These are phyloP conservation scores for Globisporangium apiculatum DNA, from an alignment of 352 stramenopile genomes.

Conservation along the genomic window DNA sequence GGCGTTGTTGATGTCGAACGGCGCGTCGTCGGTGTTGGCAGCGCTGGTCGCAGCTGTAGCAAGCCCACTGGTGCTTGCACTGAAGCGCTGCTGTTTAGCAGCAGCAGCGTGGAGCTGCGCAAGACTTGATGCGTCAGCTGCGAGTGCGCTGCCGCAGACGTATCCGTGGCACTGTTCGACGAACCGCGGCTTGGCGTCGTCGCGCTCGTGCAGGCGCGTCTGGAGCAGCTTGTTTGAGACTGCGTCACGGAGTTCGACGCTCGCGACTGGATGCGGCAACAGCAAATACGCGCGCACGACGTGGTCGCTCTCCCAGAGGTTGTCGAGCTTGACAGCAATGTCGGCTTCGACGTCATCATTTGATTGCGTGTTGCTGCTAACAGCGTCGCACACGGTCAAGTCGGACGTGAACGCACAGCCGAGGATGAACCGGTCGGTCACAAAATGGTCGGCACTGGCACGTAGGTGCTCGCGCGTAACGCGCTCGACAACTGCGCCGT, in stretches of 20 bases:
- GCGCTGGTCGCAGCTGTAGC: not conserved
- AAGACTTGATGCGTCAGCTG: slow-evolving; percentile 25
- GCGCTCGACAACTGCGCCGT: slow-evolving; percentile 25
- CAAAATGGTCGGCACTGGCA: slow-evolving; percentile 26
- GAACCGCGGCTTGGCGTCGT: slow-evolving; percentile 33
- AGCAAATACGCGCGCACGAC: slow-evolving; percentile 47
- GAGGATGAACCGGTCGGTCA: slow-evolving; percentile 32
- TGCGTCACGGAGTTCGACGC: slow-evolving; percentile 31
- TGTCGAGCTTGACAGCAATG: slow-evolving; percentile 17
- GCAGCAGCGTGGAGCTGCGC: slow-evolving; percentile 21
- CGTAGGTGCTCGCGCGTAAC: slow-evolving; percentile 31
- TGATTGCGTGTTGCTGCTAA: not conserved
- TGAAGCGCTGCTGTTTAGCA: slow-evolving; percentile 2
- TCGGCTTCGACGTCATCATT: not conserved
- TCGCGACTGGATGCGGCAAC: slow-evolving; percentile 19
- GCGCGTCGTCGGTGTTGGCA: not conserved
- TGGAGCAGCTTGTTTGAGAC: slow-evolving; percentile 34
- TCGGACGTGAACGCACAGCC: slow-evolving; percentile 25
- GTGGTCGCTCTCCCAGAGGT: slow-evolving; percentile 38
- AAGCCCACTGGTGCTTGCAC: not conserved
- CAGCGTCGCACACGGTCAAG: slow-evolving; percentile 17
- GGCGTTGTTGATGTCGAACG: slow-evolving; percentile 29
- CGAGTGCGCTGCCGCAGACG: slow-evolving; percentile 23
- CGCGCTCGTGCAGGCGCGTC: slow-evolving; percentile 21
- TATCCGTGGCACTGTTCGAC: slow-evolving; percentile 60